phyloP scores from a whole-genome alignment of 1,284 basidiomycete genomes.

The Ustilago tritici region DNA sequence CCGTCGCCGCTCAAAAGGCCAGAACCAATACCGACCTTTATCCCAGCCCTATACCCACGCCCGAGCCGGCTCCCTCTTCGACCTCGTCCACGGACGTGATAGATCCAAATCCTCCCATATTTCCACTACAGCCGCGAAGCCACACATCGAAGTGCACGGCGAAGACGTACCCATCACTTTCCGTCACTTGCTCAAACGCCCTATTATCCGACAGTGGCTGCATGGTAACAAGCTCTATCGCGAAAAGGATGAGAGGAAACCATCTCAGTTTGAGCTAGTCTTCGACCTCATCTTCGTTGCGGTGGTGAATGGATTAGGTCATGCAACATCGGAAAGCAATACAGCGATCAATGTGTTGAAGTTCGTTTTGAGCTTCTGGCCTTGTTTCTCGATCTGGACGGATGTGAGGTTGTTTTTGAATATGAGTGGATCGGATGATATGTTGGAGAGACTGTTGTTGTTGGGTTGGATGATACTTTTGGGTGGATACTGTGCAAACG shows the following conservation, averaged over 20 bases:
- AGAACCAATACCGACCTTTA: not conserved
- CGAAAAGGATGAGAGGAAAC: conserved; percentile 63
- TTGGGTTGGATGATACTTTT: conserved; percentile 67
- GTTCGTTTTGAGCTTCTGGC: conserved; percentile 67
- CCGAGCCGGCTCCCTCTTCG: conserved; percentile 32
- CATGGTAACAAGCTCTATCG: conserved; percentile 63
- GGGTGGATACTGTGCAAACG: conserved; percentile 66
- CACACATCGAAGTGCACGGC: conserved; percentile 49
- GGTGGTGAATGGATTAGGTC: conserved; percentile 58
- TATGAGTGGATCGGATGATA: conserved; percentile 66
- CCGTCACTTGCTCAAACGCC: conserved; percentile 64
- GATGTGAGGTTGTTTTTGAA: conserved; percentile 65
- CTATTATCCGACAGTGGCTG: conserved; percentile 68
- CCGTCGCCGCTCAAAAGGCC: conserved; percentile 23
- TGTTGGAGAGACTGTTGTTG: conserved; percentile 62
- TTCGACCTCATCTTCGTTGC: conserved; percentile 67
- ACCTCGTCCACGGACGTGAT: conserved; percentile 36
- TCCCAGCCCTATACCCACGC: conserved; percentile 7
- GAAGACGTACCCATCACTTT: conserved; percentile 60
- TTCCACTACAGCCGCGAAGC: conserved; percentile 1
- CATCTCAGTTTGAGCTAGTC: conserved; percentile 68
- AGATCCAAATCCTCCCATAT: conserved; percentile 5
- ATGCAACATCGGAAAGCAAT: conserved; percentile 59
- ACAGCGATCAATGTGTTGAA: conserved; percentile 64
- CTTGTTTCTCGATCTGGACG: conserved; percentile 63